Conservation (phyloP, 2,329 filamentous ascomycete species). For the Colletotrichum abscissum region DNA sequence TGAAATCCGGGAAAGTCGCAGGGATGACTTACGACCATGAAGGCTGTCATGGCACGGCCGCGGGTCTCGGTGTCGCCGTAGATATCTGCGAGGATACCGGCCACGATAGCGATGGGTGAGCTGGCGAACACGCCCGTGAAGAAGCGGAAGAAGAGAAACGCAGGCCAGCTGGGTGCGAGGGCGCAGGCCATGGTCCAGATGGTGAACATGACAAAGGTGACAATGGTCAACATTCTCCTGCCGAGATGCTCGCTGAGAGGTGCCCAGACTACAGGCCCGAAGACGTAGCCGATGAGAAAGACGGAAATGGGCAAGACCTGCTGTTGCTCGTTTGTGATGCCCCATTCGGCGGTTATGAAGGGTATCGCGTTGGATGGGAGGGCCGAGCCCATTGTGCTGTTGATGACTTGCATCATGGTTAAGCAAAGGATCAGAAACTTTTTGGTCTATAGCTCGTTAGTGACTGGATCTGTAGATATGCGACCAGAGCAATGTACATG, state of each 20-base stretch:
- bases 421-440: constrained; percentile 66
- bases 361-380: constrained; percentile 73
- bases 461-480: not conserved
- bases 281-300: constrained; percentile 73
- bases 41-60: constrained; percentile 71
- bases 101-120: constrained; percentile 71
- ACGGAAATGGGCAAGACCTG: constrained; percentile 69
- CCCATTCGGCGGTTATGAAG: constrained; percentile 67
- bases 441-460: constrained; percentile 52
- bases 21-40: constrained; percentile 65
- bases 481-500: constrained; percentile 40
- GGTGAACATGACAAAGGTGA: constrained; percentile 59
- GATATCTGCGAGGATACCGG: constrained; percentile 74
- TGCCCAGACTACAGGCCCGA: constrained; percentile 71
- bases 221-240: constrained; percentile 58
- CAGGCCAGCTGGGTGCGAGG: constrained; percentile 62
- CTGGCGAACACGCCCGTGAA: constrained; percentile 65
- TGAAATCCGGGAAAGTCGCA: not conserved
- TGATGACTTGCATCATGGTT: constrained; percentile 70
- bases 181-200: constrained; percentile 67
- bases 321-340: constrained; percentile 59
- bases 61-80: constrained; percentile 66
- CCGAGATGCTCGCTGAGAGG: constrained; percentile 75
- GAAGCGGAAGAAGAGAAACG: constrained; percentile 66
- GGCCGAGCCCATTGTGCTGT: constrained; percentile 74